A percentile compares a stretch with the other conserved stretches of the same genome.
phyloP scores from a whole-genome alignment of 2,329 filamentous ascomycete genomes.

The Blastomyces parvus region DNA sequence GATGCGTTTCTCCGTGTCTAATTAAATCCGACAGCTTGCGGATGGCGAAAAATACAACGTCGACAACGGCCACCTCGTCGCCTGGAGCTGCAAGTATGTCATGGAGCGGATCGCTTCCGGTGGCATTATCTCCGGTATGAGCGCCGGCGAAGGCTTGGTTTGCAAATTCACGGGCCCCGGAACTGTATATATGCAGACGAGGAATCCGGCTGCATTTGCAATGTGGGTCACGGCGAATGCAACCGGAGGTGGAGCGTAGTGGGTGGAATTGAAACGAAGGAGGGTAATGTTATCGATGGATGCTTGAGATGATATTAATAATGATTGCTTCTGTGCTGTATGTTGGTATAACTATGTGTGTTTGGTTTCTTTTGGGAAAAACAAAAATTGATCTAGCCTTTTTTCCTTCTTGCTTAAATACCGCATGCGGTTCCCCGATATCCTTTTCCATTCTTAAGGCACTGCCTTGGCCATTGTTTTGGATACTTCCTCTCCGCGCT shows the following conservation, averaged over 20 bases:
- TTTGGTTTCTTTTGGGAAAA: background rate
- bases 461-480: background rate
- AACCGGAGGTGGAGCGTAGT: slow-evolving; percentile 1
- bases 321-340: background rate
- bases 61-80: slow-evolving; percentile 86
- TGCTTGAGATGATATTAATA: background rate
- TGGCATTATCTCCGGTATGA: slow-evolving; percentile 79
- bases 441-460: background rate
- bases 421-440: background rate
- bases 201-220: slow-evolving; percentile 62
- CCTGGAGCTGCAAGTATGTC: slow-evolving; percentile 93
- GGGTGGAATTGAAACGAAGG: background rate
- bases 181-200: slow-evolving; percentile 84
- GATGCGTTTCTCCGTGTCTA: background rate
- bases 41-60: slow-evolving; percentile 79
- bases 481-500: too few relatives aligned
- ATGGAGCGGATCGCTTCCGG: slow-evolving; percentile 85
- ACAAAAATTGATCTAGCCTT: background rate
- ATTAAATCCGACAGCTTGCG: slow-evolving; percentile 24
- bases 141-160: slow-evolving; percentile 76
- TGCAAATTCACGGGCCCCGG: slow-evolving; percentile 91
- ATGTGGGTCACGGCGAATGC: slow-evolving; percentile 35
- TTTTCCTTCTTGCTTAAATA: background rate
- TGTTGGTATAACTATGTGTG: background rate
- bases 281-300: background rate